Evolutionary conservation across 768 basidiomycete species (phyloP), one percentile per base, ranked within the genome.

Genomic region (Kondoa malvinella): DNA sequence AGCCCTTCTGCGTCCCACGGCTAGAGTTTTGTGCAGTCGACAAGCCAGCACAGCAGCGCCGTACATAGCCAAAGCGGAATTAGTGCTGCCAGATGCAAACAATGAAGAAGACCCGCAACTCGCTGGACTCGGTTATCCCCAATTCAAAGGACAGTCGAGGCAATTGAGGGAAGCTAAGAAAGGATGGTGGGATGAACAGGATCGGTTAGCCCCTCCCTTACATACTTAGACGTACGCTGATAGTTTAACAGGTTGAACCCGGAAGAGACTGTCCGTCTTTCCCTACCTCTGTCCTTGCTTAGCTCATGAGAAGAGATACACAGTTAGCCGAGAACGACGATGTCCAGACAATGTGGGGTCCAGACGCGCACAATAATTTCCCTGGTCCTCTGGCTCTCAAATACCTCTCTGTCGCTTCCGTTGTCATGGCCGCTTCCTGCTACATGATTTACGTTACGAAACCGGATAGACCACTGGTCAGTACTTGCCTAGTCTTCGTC

Each of bases 271-370:
- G 78, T 79, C 32, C 69, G 77, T 73, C 31, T 8, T 25, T 63
- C 8, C 61, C 12, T n/a, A 8, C 16, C 3, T 63, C 8, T 63
- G 31, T 32, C 27, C 61, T 63, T 16, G 30, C 8, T 14, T 29
- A 12, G 33, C 3, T 31, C 33, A 16, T 63, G 32, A 30, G 1
- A 0, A 17, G 17, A n/a, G n/a, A n/a, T 4, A 27, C 27, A 26
- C 68, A 79, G 79, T 65, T 79, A 15, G 78, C 78, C 68, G 78
- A 78, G 73, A 75, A 76, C 61, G 78, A 79, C 67, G 79, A 80
- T 70, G 71, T 75, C 4, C 75, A 78, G 30, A 74, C 75, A 4
- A 78, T 80, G 77, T 79, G 77, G 78, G 76, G 77, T 14, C 79
- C 79, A 27, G 79, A 80, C 66, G 76, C 75, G 12, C 76, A 77